Conservation (phyloP, 2,329 filamentous ascomycete species). For the Dactylella cylindrospora region DNA sequence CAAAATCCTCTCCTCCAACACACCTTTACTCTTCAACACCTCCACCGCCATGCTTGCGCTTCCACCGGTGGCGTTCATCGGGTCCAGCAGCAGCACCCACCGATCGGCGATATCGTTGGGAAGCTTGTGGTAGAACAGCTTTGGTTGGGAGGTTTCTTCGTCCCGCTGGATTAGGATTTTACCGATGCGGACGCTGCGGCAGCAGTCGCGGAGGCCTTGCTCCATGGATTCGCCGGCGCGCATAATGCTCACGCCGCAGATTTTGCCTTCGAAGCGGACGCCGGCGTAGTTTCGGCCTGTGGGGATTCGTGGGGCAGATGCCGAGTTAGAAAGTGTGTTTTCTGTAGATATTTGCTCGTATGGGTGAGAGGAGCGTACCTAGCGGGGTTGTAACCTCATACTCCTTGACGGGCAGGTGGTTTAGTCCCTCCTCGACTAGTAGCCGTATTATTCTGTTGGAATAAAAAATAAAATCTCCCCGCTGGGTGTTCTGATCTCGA, state of each 20-base stretch:
- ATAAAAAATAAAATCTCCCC: conserved; percentile 98
- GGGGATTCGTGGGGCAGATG: neutral
- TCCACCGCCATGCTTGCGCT: conserved; percentile 97
- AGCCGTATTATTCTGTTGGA: conserved; percentile 97
- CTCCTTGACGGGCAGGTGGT: conserved; percentile 88
- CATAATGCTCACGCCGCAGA: conserved; percentile 98
- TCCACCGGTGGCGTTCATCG: conserved; percentile 98
- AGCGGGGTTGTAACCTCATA: conserved; percentile 89
- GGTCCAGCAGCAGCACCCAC: conserved; percentile 92
- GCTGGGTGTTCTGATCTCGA: conserved; percentile 81
- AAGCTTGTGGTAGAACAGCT: conserved; percentile 96
- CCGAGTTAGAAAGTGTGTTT: neutral
- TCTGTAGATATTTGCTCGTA: neutral
- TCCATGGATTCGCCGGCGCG: conserved; percentile 98
- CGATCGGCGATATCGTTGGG: conserved; percentile 87
- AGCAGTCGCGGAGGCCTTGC: conserved; percentile 92
- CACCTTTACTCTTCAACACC: conserved; percentile 82
- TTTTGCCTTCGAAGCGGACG: conserved; percentile 95
- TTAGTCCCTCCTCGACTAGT: conserved; percentile 93
- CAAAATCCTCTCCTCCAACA: conserved; percentile 90
- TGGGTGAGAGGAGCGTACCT: conserved; percentile 55
- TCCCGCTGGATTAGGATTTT: conserved; percentile 98
- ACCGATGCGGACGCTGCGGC: conserved; percentile 93
- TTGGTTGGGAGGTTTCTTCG: conserved; percentile 88
- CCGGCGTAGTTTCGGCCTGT: conserved; percentile 66